A percentile compares a stretch with the other conserved stretches of the same genome.
Evolutionary conservation across 2,329 filamentous ascomycete species (phyloP).

Genomic region (Xylaria sp.): DNA sequence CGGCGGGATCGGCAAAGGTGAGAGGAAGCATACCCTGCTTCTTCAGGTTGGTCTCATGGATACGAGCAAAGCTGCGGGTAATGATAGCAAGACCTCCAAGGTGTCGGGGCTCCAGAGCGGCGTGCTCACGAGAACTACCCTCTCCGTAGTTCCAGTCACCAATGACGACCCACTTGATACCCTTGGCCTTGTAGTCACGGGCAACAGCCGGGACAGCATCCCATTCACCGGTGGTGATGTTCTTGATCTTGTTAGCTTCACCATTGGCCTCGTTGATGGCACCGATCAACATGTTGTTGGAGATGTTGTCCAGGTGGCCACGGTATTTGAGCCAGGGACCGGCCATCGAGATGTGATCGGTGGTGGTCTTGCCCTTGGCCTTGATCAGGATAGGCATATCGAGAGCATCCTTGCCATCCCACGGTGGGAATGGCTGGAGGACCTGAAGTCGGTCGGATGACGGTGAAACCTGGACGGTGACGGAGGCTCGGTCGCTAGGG

Average conservation of each 20-base stretch:
- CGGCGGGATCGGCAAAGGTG: slow-evolving; percentile 91
- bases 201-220: slow-evolving; percentile 92
- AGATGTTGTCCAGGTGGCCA: slow-evolving; percentile 99
- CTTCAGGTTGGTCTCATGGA: slow-evolving; percentile 99
- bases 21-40: slow-evolving; percentile 99
- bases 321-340: slow-evolving; percentile 99
- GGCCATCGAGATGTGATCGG: slow-evolving; percentile 97
- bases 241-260: slow-evolving; percentile 97
- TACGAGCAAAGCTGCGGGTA: slow-evolving; percentile 94
- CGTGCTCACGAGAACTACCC: slow-evolving; percentile 97
- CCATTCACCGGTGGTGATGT: slow-evolving; percentile 84
- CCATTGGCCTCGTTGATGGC: slow-evolving; percentile 96
- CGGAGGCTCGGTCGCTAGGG: slow-evolving; percentile 77
- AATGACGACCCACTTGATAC: slow-evolving; percentile 95
- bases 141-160: slow-evolving; percentile 99
- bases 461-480: slow-evolving; percentile 86
- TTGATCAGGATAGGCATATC: slow-evolving; percentile 96
- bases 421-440: slow-evolving; percentile 83
- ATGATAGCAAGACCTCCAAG: slow-evolving; percentile 98
- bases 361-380: slow-evolving; percentile 94
- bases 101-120: slow-evolving; percentile 96
- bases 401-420: slow-evolving; percentile 90
- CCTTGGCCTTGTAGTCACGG: slow-evolving; percentile 98
- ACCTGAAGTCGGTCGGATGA: slow-evolving; percentile 94
- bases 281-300: slow-evolving; percentile 99